Evolutionary conservation across 164 flowering plant genomes (phyloP).

Genomic region (Euptelea pleiosperma): DNA sequence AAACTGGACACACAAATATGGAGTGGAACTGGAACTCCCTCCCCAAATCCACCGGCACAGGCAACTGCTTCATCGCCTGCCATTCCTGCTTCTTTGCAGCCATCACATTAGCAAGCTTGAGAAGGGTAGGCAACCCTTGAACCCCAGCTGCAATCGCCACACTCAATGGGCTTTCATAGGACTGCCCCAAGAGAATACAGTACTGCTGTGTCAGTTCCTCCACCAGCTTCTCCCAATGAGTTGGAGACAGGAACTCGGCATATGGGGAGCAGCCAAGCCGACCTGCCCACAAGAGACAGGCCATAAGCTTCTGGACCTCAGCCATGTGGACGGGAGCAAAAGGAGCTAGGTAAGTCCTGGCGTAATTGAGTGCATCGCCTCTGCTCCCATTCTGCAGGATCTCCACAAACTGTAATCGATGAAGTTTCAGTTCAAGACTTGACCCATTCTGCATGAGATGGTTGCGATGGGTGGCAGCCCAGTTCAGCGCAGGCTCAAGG

Average conservation of each 20-base stretch:
- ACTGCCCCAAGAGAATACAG: constrained; percentile 65
- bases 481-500: constrained; percentile 68
- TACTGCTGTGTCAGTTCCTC: constrained; percentile 61
- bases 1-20: constrained; percentile 83
- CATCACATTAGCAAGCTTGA: constrained; percentile 78
- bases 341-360: constrained; percentile 48
- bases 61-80: constrained; percentile 78
- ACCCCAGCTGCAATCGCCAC: constrained; percentile 68
- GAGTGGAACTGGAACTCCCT: constrained; percentile 82
- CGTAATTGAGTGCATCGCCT: constrained; percentile 62
- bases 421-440: constrained; percentile 67
- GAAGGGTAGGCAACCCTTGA: constrained; percentile 64
- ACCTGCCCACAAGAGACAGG: constrained; percentile 62
- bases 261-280: constrained; percentile 70
- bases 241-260: constrained; percentile 42
- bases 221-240: constrained; percentile 54
- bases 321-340: constrained; percentile 45
- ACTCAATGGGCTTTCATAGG: constrained; percentile 62
- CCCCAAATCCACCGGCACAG: constrained; percentile 71
- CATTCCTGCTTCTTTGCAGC: constrained; percentile 71
- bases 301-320: constrained; percentile 82
- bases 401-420: constrained; percentile 60
- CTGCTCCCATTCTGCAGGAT: constrained; percentile 51
- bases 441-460: constrained; percentile 52
- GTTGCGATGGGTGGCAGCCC: constrained; percentile 54